phyloP scores from a whole-genome alignment of 495 filamentous ascomycete genomes.

The Pyrenula massariospora region DNA sequence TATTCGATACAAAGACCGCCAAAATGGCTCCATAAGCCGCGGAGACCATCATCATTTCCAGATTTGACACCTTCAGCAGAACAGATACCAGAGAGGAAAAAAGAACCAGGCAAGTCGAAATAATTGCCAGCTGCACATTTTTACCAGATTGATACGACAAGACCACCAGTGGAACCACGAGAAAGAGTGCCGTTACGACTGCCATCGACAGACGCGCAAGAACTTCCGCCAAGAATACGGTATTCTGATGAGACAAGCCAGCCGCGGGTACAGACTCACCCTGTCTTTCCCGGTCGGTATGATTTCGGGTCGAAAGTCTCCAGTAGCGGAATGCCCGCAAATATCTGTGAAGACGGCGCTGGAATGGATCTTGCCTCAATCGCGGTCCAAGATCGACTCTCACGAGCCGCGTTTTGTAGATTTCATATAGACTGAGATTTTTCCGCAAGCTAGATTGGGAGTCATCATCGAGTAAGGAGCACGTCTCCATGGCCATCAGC shows the following conservation, averaged over 20 bases:
- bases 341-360: constrained; percentile 6
- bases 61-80: constrained; percentile 12
- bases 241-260: constrained; percentile 10
- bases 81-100: constrained; percentile 12
- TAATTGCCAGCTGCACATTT: constrained; percentile 3
- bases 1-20: constrained; percentile 11
- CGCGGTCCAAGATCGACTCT: constrained; percentile 8
- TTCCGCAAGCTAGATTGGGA: constrained; percentile 6
- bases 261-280: neutral
- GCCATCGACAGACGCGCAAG: constrained; percentile 6
- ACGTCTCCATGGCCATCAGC: constrained; percentile 13
- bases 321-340: constrained; percentile 10
- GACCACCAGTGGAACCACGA: constrained; percentile 10
- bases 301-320: neutral
- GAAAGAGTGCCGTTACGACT: constrained; percentile 7
- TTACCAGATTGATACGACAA: constrained; percentile 8
- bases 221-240: constrained; percentile 8
- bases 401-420: constrained; percentile 11
- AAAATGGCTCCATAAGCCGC: constrained; percentile 19
- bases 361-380: constrained; percentile 5
- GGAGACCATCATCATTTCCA: constrained; percentile 15
- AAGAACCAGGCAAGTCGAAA: constrained; percentile 7
- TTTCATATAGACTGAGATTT: constrained; percentile 9
- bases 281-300: constrained; percentile 1
- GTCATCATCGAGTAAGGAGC: constrained; percentile 9